Conservation (phyloP, 2,329 filamentous ascomycete genomes). For the Aspergillus quadricinctus region DNA sequence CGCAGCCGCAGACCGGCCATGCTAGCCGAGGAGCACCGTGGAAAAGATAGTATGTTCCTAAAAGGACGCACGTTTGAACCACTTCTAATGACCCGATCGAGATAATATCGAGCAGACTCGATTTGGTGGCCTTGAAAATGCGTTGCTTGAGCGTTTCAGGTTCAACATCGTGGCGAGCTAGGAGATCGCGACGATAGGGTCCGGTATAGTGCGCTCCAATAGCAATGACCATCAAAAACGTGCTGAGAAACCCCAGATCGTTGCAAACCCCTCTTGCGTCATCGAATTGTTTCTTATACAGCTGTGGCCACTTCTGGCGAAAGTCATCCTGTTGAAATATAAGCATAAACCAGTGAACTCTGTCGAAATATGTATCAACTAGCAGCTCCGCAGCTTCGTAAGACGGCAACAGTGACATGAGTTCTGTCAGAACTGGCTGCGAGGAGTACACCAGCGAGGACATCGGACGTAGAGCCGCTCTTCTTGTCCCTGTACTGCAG, state of each 20-base stretch:
- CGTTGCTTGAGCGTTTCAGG: slow-evolving; percentile 6
- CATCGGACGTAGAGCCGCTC: not conserved
- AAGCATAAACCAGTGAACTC: slow-evolving; percentile 39
- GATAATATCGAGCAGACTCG: slow-evolving; percentile 20
- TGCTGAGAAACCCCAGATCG: slow-evolving; percentile 13
- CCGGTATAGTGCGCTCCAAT: slow-evolving; percentile 22
- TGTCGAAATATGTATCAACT: slow-evolving; percentile 37
- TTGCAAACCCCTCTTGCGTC: not conserved
- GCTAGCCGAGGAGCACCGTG: slow-evolving; percentile 34
- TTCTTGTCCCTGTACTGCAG: not conserved
- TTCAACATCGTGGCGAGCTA: slow-evolving; percentile 3
- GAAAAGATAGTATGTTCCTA: slow-evolving; percentile 37
- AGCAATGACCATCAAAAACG: slow-evolving; percentile 20
- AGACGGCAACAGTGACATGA: slow-evolving; percentile 17
- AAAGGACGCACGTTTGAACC: slow-evolving; percentile 32
- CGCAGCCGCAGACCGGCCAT: slow-evolving; percentile 39
- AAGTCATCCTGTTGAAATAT: slow-evolving; percentile 36
- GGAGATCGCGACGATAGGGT: slow-evolving; percentile 3
- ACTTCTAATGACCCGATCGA: slow-evolving; percentile 24
- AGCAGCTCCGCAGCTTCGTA: slow-evolving; percentile 21
- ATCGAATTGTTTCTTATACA: slow-evolving; percentile 5
- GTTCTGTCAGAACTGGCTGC: slow-evolving; percentile 5
- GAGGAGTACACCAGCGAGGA: not conserved
- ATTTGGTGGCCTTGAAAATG: slow-evolving; percentile 12
- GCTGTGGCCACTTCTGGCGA: slow-evolving; percentile 12